Conservation (phyloP, 2,329 filamentous ascomycete species). For the Fusarium neocosmosporiellum region DNA sequence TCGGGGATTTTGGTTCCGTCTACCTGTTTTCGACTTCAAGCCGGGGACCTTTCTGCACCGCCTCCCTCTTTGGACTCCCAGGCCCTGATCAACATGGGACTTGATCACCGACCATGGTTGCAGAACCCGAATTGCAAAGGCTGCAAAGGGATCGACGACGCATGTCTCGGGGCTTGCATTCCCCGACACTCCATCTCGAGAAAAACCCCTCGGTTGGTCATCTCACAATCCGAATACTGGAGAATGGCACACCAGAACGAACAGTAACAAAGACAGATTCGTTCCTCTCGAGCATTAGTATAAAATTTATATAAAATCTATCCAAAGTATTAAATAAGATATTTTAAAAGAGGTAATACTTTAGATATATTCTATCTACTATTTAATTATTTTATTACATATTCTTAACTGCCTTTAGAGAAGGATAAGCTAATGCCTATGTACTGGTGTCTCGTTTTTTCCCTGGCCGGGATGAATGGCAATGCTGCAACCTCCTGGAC, state of each 20-base stretch:
- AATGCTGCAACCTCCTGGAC: conserved; percentile 14
- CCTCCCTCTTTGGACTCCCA: not conserved
- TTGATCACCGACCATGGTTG: not conserved
- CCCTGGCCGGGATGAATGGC: no score
- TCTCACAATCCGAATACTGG: conserved; percentile 24
- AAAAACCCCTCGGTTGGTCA: conserved; percentile 12
- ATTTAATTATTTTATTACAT: not conserved
- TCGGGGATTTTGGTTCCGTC: conserved; percentile 2
- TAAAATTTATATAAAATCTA: no score
- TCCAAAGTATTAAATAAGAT: no score
- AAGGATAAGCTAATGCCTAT: not conserved
- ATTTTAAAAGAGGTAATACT: no score
- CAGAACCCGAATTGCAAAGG: conserved; percentile 13
- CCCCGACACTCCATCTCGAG: conserved; percentile 30
- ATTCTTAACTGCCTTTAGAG: not conserved
- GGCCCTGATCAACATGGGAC: not conserved
- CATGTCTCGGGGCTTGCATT: conserved; percentile 32
- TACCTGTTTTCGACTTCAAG: not conserved
- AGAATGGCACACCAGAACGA: no score
- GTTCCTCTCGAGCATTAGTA: no score
- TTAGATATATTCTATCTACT: no score
- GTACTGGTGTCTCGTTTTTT: not conserved
- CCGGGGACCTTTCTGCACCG: not conserved
- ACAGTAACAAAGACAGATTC: no score
- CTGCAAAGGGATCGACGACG: conserved; percentile 29